These are phyloP conservation scores for Trametes coccinea DNA, from an alignment of 768 basidiomycete genomes.

Conservation along the genomic window DNA sequence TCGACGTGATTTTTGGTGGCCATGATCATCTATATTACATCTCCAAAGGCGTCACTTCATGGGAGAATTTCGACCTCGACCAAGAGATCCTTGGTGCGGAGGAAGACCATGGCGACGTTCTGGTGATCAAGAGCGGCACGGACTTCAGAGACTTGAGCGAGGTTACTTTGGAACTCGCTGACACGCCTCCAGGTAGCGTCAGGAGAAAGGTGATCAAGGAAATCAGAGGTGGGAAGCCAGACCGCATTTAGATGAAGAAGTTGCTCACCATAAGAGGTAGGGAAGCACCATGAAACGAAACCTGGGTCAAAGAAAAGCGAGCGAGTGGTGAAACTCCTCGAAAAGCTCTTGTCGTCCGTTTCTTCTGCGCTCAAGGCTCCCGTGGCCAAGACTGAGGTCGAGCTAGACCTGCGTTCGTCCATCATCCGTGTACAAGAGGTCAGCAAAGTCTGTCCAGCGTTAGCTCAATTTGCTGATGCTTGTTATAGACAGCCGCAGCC, in stretches of 20 bases:
- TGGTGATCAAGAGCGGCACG: slow-evolving; percentile 83
- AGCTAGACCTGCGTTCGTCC: slow-evolving; percentile 75
- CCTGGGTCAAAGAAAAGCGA: slow-evolving; percentile 49
- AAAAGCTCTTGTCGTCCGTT: slow-evolving; percentile 66
- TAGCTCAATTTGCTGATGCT: neutral
- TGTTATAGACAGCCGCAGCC: slow-evolving; percentile 57
- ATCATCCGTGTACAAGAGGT: slow-evolving; percentile 76
- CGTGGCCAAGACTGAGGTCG: slow-evolving; percentile 67
- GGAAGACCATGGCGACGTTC: slow-evolving; percentile 66
- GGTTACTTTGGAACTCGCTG: slow-evolving; percentile 59
- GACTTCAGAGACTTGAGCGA: slow-evolving; percentile 89
- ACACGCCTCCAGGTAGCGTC: slow-evolving; percentile 61
- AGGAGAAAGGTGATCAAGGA: slow-evolving; percentile 63
- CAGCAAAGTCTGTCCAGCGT: neutral
- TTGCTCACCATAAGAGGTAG: slow-evolving; percentile 34
- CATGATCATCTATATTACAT: slow-evolving; percentile 87
- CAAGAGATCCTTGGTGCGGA: slow-evolving; percentile 64
- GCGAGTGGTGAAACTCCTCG: slow-evolving; percentile 56
- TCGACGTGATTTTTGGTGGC: slow-evolving; percentile 82
- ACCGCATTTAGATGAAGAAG: too few relatives aligned
- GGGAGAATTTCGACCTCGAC: slow-evolving; percentile 64
- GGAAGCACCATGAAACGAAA: slow-evolving; percentile 63
- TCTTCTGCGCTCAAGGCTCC: slow-evolving; percentile 70
- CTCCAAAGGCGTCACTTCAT: slow-evolving; percentile 61
- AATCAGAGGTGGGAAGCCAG: slow-evolving; percentile 51